Evolutionary conservation across 805 yeast species (phyloP).

Genomic region (Brettanomyces anomalus): DNA sequence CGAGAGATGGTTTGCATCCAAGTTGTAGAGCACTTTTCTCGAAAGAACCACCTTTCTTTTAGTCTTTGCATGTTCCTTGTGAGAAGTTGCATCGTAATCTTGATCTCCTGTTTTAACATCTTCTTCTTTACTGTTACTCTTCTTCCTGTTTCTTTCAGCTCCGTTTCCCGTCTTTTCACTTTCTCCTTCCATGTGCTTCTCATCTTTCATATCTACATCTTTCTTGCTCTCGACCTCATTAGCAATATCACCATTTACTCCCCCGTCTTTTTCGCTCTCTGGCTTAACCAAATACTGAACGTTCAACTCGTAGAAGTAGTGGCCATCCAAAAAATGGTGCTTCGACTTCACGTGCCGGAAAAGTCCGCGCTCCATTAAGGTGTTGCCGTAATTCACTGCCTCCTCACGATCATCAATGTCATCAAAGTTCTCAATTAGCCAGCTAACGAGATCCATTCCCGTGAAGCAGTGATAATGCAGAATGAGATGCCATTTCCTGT

Average conservation of each 20-base stretch:
- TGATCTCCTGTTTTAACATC: background rate
- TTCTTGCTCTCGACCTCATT: too few relatives aligned
- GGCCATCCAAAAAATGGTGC: conserved; percentile 86
- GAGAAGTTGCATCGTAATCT: too few relatives aligned
- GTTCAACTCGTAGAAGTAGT: conserved; percentile 73
- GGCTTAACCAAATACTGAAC: conserved; percentile 42
- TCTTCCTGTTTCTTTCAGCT: background rate
- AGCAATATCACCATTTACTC: background rate
- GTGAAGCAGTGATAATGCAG: conserved; percentile 68
- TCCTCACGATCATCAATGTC: conserved; percentile 79
- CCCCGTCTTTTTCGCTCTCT: background rate
- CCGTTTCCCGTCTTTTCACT: background rate
- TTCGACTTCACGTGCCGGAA: conserved; percentile 76
- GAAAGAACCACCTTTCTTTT: conserved; percentile 46
- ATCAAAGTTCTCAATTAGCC: conserved; percentile 72
- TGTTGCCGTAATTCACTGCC: conserved; percentile 74
- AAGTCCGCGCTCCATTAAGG: conserved; percentile 60
- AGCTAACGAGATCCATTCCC: conserved; percentile 78
- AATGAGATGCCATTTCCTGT: conserved; percentile 87
- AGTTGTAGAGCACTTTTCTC: conserved; percentile 56
- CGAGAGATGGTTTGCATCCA: conserved; percentile 66
- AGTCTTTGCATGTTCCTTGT: background rate
- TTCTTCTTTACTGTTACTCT: background rate
- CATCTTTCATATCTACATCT: too few relatives aligned
- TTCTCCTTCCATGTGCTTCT: background rate